Percentiles rank a stretch among this genome's conserved stretches.
Conservation (phyloP, 2,329 filamentous ascomycete species). For the Exserohilum turcica region DNA sequence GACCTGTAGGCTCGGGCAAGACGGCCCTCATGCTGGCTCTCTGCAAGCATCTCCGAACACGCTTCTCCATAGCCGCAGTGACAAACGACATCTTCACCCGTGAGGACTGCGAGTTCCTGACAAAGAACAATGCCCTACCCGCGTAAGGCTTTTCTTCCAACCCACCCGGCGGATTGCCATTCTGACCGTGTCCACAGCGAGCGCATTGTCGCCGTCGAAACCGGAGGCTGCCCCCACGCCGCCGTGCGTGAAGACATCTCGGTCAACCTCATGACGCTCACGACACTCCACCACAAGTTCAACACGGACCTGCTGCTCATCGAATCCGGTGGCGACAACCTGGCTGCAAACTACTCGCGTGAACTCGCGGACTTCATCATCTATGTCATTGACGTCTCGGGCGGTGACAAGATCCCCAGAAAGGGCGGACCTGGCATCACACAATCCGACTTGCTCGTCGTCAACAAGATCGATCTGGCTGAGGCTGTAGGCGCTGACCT, state of each 20-base stretch:
- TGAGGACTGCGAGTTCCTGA: slow-evolving; percentile 98
- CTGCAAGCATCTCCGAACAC: slow-evolving; percentile 78
- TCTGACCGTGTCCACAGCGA: slow-evolving; percentile 35
- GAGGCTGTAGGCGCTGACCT: slow-evolving; percentile 89
- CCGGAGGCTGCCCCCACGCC: slow-evolving; percentile 94
- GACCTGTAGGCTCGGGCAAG: slow-evolving; percentile 95
- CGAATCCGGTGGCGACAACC: slow-evolving; percentile 93
- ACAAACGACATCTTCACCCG: slow-evolving; percentile 99
- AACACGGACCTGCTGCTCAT: slow-evolving; percentile 85
- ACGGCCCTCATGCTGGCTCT: slow-evolving; percentile 95
- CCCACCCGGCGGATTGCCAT: background rate
- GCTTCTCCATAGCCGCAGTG: slow-evolving; percentile 88
- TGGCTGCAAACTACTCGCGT: slow-evolving; percentile 93
- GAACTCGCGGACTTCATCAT: slow-evolving; percentile 97
- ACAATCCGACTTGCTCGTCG: slow-evolving; percentile 87
- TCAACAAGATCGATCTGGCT: slow-evolving; percentile 97
- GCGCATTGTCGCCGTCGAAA: slow-evolving; percentile 95
- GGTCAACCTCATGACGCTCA: slow-evolving; percentile 88
- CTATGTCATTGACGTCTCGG: slow-evolving; percentile 96
- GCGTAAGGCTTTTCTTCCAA: slow-evolving; percentile 49
- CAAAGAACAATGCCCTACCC: slow-evolving; percentile 80
- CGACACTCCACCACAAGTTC: slow-evolving; percentile 83
- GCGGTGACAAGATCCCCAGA: slow-evolving; percentile 93
- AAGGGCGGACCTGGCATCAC: slow-evolving; percentile 98
- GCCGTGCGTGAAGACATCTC: slow-evolving; percentile 97